Conservation (phyloP, 139 green algal species). For the Raphidocelis subcapitata region DNA sequence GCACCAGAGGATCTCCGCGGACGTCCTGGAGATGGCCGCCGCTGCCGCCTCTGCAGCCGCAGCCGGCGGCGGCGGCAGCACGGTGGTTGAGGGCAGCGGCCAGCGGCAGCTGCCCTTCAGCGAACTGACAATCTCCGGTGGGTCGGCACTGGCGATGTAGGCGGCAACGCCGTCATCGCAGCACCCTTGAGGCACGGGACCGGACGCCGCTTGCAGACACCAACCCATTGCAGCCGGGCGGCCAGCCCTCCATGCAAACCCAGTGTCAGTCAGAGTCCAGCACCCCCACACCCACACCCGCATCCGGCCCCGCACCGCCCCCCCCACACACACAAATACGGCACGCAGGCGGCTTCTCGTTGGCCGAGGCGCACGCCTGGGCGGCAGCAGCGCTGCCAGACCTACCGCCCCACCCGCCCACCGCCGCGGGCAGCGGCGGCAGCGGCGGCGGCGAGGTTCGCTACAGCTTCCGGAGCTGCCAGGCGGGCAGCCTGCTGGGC, state of each 20-base stretch:
- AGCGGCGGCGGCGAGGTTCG: no score
- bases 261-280: neutral
- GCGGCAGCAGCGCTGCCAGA: conserved; percentile 48
- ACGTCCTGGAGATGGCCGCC: no score
- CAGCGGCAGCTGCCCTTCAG: conserved; percentile 36
- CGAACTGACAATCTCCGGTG: conserved; percentile 50
- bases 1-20: conserved; percentile 40
- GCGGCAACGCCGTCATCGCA: neutral
- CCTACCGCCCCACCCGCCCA: conserved; percentile 31
- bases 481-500: conserved; percentile 45
- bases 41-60: no score
- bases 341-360: conserved; percentile 46
- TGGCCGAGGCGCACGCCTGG: conserved; percentile 62
- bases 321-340: neutral
- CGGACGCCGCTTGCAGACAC: no score
- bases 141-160: neutral
- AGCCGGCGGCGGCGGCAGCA: no score
- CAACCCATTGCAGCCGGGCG: no score
- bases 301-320: no score
- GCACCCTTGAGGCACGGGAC: no score
- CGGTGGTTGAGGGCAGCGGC: conserved; percentile 13
- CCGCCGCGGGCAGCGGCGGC: conserved; percentile 1
- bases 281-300: neutral
- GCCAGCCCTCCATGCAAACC: no score
- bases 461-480: conserved; percentile 46